Evolutionary conservation across 169 alveolate genomes (phyloP).

Genomic region (Plasmodium knowlesi): DNA sequence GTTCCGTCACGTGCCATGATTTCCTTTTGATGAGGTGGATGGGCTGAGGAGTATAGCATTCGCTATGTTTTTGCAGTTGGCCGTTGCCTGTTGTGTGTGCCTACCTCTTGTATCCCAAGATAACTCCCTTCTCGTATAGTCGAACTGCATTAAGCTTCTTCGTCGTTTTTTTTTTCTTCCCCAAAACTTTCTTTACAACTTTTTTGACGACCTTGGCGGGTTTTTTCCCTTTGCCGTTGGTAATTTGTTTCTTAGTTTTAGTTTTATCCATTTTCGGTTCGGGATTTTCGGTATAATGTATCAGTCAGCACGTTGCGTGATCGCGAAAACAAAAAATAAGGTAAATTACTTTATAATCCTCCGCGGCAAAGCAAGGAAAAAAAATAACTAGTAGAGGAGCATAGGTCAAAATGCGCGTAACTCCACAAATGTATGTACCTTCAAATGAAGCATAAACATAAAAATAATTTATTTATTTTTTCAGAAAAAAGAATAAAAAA

Average conservation of each 20-base stretch:
- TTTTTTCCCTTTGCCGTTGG: background rate
- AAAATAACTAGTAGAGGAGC: background rate
- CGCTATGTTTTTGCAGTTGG: background rate
- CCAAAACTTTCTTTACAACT: constrained; percentile 46
- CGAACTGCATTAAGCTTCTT: constrained; percentile 90
- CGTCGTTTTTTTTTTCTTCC: constrained; percentile 47
- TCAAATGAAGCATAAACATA: background rate
- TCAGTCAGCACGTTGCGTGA: background rate
- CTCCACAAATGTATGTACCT: background rate
- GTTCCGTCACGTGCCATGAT: background rate
- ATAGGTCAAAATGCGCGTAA: background rate
- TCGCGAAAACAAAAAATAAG: background rate
- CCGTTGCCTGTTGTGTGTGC: background rate
- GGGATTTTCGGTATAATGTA: background rate
- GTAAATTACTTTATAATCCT: background rate
- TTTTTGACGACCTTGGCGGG: constrained; percentile 16
- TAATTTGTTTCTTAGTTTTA: constrained; percentile 5
- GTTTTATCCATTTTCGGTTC: constrained; percentile 20
- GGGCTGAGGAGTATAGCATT: background rate
- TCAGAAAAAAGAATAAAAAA: too few species aligned
- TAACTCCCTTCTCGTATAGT: constrained; percentile 92
- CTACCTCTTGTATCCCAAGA: constrained; percentile 93
- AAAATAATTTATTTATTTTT: background rate
- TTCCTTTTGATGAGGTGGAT: background rate
- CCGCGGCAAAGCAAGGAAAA: background rate